A percentile compares a stretch with the other conserved stretches of the same genome.
Evolutionary conservation across 345 rosid species (phyloP).

Genomic region (Pistacia vera): DNA sequence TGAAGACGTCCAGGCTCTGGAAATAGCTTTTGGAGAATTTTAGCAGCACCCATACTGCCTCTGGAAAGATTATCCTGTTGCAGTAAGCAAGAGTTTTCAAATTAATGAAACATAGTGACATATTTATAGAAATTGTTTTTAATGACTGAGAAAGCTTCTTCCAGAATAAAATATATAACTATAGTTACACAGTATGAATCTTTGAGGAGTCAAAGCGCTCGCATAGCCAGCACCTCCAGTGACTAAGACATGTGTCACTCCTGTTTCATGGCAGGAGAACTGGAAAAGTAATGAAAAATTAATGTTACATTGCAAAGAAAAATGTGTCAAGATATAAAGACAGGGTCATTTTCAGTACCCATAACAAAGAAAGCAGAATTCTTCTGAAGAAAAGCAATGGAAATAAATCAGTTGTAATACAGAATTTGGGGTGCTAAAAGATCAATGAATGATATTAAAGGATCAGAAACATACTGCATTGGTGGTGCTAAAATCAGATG

Average conservation of each 20-base stretch:
- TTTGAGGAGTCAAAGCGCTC: conserved; percentile 54
- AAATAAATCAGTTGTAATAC: too few species aligned
- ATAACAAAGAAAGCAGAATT: not conserved
- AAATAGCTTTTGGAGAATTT: conserved; percentile 51
- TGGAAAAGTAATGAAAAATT: conserved; percentile 18
- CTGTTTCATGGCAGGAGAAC: conserved; percentile 34
- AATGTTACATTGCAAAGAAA: conserved; percentile 23
- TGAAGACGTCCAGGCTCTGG: conserved; percentile 66
- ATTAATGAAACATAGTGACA: too few species aligned
- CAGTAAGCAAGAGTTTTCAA: not conserved
- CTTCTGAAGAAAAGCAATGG: too few species aligned
- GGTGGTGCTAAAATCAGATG: conserved; percentile 25
- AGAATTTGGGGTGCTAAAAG: too few species aligned
- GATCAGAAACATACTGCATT: conserved; percentile 25
- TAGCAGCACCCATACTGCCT: conserved; percentile 63
- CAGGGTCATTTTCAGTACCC: too few species aligned
- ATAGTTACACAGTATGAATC: conserved; percentile 71
- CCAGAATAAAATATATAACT: conserved; percentile 36
- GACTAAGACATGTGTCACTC: conserved; percentile 64
- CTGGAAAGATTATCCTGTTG: conserved; percentile 95
- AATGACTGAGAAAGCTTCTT: not conserved
- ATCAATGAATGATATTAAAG: not conserved
- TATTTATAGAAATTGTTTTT: not conserved
- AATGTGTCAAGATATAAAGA: not conserved
- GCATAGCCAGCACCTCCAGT: conserved; percentile 88